Evolutionary conservation across 2,329 filamentous ascomycete species (phyloP), one percentile per base, ranked within the genome.

Genomic region (Fusarium gaditjirri): DNA sequence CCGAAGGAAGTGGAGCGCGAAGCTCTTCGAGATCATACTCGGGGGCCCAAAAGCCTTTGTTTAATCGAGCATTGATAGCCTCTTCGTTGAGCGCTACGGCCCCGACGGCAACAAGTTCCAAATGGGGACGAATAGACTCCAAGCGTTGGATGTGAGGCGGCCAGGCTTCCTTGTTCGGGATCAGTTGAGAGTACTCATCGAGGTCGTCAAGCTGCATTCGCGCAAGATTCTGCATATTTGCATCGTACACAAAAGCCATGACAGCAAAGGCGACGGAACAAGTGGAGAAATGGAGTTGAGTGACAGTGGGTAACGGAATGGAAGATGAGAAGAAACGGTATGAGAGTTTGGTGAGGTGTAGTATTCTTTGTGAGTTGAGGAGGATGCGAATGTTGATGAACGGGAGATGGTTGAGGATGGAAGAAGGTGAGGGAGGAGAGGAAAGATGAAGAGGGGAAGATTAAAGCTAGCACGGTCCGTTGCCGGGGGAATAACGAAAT

Each of bases 131-230:
- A 4, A 39, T 4, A 1, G 8, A 4, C 3, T 41, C 4, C 13
- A 27, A 6, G 19, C 50, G 31, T 0, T 8, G 6, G 8, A 42
- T 5, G 16, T 42, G 2, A 0, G 12, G 6, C 0, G 60, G 25
- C 4, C 1, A 17, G 8, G 17, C 21, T 12, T 8, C 5, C 3
- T 14, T 2, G 6, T 8, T 12, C n/a, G n/a, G n/a, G n/a, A n/a
- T n/a, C n/a, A n/a, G n/a, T n/a, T n/a, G n/a, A n/a, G n/a, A n/a
- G n/a, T n/a, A n/a, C n/a, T n/a, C n/a, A n/a, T n/a, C n/a, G n/a
- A n/a, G 23, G 8, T 57, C n/a, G 17, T 27, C 33, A 8, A 61
- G 52, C 29, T 61, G 59, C 6, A 23, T 1, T 8, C 9, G 25
- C 6, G 59, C 59, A 19, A 8, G 3, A 2, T 16, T 4, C 33